phyloP scores from a whole-genome alignment of 1,284 basidiomycete genomes.

The Volvariella surrecta region DNA sequence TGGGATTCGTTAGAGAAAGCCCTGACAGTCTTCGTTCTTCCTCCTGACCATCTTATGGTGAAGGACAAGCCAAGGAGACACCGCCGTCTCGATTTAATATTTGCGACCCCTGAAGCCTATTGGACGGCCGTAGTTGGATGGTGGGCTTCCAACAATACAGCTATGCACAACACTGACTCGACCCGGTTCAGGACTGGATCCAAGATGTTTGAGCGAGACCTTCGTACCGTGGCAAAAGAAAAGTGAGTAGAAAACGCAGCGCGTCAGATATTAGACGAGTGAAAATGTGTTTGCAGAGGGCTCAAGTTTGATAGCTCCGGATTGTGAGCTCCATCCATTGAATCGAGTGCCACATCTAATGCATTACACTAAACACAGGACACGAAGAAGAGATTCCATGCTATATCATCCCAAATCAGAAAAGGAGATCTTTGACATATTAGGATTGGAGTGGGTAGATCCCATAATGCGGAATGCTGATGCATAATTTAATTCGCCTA shows the following conservation, averaged over 20 bases:
- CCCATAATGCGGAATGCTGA: slow-evolving; percentile 65
- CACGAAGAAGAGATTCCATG: slow-evolving; percentile 54
- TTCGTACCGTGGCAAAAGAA: slow-evolving; percentile 65
- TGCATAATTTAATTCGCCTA: slow-evolving; percentile 22
- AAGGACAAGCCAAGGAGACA: slow-evolving; percentile 25
- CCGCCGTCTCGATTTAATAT: slow-evolving; percentile 69
- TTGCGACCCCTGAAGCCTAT: slow-evolving; percentile 57
- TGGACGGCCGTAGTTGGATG: slow-evolving; percentile 78
- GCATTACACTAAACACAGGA: slow-evolving; percentile 29
- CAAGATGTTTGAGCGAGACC: slow-evolving; percentile 74
- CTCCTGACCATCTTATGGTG: slow-evolving; percentile 19
- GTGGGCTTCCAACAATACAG: slow-evolving; percentile 26
- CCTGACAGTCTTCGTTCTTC: slow-evolving; percentile 59
- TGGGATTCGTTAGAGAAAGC: slow-evolving; percentile 68
- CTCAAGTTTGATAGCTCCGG: slow-evolving; percentile 77
- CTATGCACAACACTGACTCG: background rate
- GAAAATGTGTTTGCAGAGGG: slow-evolving; percentile 32
- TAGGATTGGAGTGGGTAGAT: slow-evolving; percentile 63
- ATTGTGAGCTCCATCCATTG: slow-evolving; percentile 37
- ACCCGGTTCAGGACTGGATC: slow-evolving; percentile 58
- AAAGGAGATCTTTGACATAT: slow-evolving; percentile 57
- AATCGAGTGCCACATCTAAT: background rate
- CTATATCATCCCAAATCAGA: slow-evolving; percentile 52
- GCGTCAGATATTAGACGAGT: background rate
- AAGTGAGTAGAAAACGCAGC: slow-evolving; percentile 26